Base-by-base conservation (phyloP, 768 basidiomycete species). In the Russula sp. region DNA sequence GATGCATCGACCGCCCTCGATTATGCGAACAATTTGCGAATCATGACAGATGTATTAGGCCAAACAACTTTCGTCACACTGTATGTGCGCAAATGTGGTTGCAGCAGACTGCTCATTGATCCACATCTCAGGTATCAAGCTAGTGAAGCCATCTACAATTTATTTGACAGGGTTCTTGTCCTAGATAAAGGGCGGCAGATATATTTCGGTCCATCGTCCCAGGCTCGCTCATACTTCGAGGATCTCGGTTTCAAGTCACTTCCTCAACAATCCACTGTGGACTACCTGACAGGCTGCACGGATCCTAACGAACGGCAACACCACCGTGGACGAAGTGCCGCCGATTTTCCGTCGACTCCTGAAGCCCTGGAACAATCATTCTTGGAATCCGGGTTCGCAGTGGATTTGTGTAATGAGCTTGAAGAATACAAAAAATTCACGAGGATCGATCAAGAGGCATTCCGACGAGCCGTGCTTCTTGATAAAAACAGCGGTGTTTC, bases 1-100 rank as follows among this genome's bases (percentile, higher is more conserved):
- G 89, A 92, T 65, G 90, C 92, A 0, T 90, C 90, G 2, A 95
- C 93, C 7, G 93, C 93, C 2, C 77, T 93, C 51, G 93, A 96
- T 69, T 95, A 90, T 67, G 83, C 82, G 59, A 89, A 84, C 73
- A 84, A 85, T 45, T 74, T 96, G 56, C 80, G 92, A 18, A 76
- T 91, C 39, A 84, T 90, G 79, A 93, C 93, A 18, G 92, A 96
- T 69, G 74, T 91, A n/a, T 78, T 87, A 18, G 83, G 85, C 7
- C 85, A 86, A 72, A 87, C 90, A 2, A 90, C 86, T 8, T 87
- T 94, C 69, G 86, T 91, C 10, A 85, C 87, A 6, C 73, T 94
- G 77, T 85, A 73, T 68, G 84, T 72, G 34, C 9, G 18, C 38
- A 45, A 20, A 18, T 43, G 56, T 25, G 18, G 38, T 56, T 16